Evolutionary conservation across 73 alveolate genomes (phyloP).

Genomic region (Blepharisma stoltei): DNA sequence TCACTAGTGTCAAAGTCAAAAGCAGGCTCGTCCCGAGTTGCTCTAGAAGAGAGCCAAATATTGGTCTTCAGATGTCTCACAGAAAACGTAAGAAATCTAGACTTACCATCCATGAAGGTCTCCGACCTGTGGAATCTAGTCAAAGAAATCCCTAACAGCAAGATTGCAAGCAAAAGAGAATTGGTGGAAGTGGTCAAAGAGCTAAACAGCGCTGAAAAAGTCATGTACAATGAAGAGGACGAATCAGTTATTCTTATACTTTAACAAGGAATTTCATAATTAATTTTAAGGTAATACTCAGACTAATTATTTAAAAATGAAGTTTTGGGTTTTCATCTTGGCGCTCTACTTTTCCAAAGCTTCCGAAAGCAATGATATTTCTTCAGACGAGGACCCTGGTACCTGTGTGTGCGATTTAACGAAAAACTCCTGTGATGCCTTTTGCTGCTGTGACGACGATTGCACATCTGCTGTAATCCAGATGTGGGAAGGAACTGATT

Average conservation of each 20-base stretch:
- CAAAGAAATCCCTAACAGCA: neutral
- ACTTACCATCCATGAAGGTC: neutral
- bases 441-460: slow-evolving; percentile 24
- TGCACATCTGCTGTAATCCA: neutral
- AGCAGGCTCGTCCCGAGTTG: neutral
- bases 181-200: slow-evolving; percentile 30
- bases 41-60: slow-evolving; percentile 7
- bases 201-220: slow-evolving; percentile 26
- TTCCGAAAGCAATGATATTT: slow-evolving; percentile 19
- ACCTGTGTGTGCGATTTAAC: slow-evolving; percentile 19
- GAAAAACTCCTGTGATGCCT: slow-evolving; percentile 12
- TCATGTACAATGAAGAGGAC: slow-evolving; percentile 28
- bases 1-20: neutral
- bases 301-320: neutral
- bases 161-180: slow-evolving; percentile 12
- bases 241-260: neutral
- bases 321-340: slow-evolving; percentile 2
- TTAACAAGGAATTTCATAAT: neutral
- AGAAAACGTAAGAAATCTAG: neutral
- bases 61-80: neutral
- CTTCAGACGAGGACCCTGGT: neutral
- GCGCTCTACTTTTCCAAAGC: neutral
- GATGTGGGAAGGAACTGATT: neutral
- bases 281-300: too few species aligned
- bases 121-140: slow-evolving; percentile 29